Conservation (phyloP, 148 eudicot species). For the Silene uniflora region DNA sequence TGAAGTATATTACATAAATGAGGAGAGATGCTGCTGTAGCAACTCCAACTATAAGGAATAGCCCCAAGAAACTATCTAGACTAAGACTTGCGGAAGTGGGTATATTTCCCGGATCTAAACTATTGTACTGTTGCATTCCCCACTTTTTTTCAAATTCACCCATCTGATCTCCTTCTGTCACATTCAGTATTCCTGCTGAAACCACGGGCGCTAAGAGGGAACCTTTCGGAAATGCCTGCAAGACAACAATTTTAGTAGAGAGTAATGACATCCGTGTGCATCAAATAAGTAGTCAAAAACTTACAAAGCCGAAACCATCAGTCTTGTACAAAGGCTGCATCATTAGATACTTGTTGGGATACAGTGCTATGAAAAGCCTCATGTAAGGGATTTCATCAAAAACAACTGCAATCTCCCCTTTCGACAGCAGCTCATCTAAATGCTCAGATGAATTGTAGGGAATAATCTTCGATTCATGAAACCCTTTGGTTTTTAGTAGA, state of each 20-base stretch:
- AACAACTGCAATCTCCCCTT: constrained; percentile 31
- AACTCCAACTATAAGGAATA: constrained; percentile 43
- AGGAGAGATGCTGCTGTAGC: constrained; percentile 30
- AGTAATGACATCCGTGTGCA: not conserved
- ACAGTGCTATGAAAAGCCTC: constrained; percentile 22
- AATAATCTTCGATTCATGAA: constrained; percentile 21
- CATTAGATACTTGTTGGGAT: constrained; percentile 24
- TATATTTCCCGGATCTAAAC: constrained; percentile 22
- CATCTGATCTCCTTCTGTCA: constrained; percentile 32
- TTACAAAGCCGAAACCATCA: constrained; percentile 35
- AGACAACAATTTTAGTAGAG: not conserved
- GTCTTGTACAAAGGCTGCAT: constrained; percentile 16
- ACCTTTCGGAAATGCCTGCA: constrained; percentile 35
- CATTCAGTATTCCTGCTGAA: constrained; percentile 30
- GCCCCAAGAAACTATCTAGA: constrained; percentile 47
- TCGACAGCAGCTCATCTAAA: constrained; percentile 25
- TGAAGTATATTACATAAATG: constrained; percentile 26
- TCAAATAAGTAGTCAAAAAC: not conserved
- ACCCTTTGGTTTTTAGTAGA: constrained; percentile 23
- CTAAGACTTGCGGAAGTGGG: constrained; percentile 33
- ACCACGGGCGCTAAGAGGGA: constrained; percentile 32
- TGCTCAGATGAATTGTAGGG: constrained; percentile 15
- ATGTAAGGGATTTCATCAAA: constrained; percentile 37
- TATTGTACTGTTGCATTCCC: constrained; percentile 23
- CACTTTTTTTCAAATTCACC: constrained; percentile 17